Conservation (phyloP, 2,329 filamentous ascomycete genomes). For the Botrytis deweyae region DNA sequence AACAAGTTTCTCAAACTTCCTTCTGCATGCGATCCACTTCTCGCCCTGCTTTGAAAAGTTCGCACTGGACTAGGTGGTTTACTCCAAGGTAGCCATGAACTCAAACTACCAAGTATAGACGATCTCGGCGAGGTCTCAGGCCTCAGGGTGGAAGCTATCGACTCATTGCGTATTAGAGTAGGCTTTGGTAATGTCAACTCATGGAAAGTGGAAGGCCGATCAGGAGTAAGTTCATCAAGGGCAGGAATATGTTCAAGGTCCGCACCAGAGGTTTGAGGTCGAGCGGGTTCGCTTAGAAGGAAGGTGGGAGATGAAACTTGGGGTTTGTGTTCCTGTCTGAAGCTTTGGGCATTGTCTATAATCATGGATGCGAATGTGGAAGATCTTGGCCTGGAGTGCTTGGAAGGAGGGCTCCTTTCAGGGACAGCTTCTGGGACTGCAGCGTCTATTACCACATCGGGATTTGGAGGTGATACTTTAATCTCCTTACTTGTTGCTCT, state of each 20-base stretch:
- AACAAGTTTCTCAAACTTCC: conserved; percentile 56
- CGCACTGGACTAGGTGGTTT: conserved; percentile 22
- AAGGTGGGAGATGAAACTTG: conserved; percentile 43
- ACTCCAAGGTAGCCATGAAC: conserved; percentile 38
- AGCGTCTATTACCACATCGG: conserved; percentile 21
- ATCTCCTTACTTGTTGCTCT: conserved; percentile 44
- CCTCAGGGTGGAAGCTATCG: conserved; percentile 32
- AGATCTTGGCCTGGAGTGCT: conserved; percentile 41
- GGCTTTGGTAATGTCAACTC: conserved; percentile 31
- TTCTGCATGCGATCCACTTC: conserved; percentile 50
- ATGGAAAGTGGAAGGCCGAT: conserved; percentile 27
- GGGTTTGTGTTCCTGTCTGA: conserved; percentile 38
- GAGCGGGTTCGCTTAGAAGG: conserved; percentile 56
- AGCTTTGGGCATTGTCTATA: conserved; percentile 42
- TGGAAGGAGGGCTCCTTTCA: conserved; percentile 27
- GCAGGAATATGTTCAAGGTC: conserved; percentile 30
- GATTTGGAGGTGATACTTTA: conserved; percentile 17
- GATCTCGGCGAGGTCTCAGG: conserved; percentile 26
- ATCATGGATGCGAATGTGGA: conserved; percentile 49
- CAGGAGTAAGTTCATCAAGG: conserved; percentile 23
- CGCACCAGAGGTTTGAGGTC: conserved; percentile 54
- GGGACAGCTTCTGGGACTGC: conserved; percentile 25
- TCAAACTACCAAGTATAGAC: conserved; percentile 35
- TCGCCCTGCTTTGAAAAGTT: conserved; percentile 32
- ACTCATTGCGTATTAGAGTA: conserved; percentile 34